Evolutionary conservation across 164 flowering plant species (phyloP).

Genomic region (Nymphaea colorata): DNA sequence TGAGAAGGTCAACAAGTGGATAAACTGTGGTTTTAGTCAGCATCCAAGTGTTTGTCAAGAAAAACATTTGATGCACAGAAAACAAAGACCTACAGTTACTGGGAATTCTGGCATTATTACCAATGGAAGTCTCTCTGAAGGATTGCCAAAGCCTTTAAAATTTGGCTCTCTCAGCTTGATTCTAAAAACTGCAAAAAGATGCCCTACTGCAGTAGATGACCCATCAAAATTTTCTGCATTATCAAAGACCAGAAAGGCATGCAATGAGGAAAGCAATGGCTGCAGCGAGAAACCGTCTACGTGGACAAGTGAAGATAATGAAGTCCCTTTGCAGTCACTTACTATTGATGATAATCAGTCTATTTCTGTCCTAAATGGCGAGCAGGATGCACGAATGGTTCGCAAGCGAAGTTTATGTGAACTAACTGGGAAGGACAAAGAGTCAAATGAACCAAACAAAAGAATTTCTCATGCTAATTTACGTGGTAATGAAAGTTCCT

Average conservation of each 20-base stretch:
- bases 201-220: conserved; percentile 9
- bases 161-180: conserved; percentile 35
- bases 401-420: conserved; percentile 49
- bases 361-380: neutral
- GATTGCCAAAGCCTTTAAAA: conserved; percentile 27
- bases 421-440: conserved; percentile 22
- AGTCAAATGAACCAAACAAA: neutral
- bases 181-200: conserved; percentile 29
- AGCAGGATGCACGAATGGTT: conserved; percentile 11
- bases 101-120: conserved; percentile 53
- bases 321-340: neutral
- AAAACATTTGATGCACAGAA: conserved; percentile 3
- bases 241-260: conserved; percentile 11
- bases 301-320: neutral
- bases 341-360: neutral
- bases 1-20: neutral
- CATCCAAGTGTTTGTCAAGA: neutral
- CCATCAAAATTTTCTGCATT: neutral
- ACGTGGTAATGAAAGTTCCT: neutral
- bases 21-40: neutral
- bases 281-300: conserved; percentile 8
- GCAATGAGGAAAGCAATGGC: conserved; percentile 4
- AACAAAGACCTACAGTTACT: conserved; percentile 32
- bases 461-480: neutral
- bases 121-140: conserved; percentile 17